Percentiles rank a stretch among this genome's conserved stretches.
These are phyloP conservation scores for Penicillium argentinense DNA, from an alignment of 495 filamentous ascomycete species.

Conservation along the genomic window DNA sequence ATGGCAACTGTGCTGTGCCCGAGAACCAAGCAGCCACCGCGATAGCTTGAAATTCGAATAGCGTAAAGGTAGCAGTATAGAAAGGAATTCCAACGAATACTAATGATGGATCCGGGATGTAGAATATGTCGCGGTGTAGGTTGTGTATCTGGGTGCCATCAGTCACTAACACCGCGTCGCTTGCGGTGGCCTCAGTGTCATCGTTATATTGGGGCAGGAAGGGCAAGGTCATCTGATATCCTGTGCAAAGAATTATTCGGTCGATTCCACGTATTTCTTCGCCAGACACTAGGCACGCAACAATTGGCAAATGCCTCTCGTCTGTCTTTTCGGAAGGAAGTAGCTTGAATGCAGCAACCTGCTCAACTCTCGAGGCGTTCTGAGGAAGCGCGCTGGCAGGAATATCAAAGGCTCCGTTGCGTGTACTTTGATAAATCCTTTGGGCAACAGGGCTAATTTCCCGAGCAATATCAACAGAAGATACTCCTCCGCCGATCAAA, in stretches of 20 bases:
- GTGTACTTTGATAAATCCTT: constrained; percentile 57
- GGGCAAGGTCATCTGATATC: constrained; percentile 61
- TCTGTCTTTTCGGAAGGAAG: constrained; percentile 25
- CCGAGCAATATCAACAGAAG: constrained; percentile 58
- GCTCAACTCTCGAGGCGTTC: constrained; percentile 49
- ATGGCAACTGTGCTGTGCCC: constrained; percentile 50
- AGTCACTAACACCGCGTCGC: constrained; percentile 55
- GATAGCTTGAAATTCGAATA: constrained; percentile 67
- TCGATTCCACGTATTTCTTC: constrained; percentile 52
- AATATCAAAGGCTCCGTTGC: constrained; percentile 58
- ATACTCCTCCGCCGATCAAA: constrained; percentile 60
- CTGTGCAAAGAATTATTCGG: constrained; percentile 59
- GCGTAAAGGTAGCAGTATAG: constrained; percentile 60
- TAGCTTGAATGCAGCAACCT: constrained; percentile 34
- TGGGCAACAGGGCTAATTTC: constrained; percentile 52
- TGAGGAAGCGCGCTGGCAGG: constrained; percentile 46
- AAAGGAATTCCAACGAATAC: constrained; percentile 62
- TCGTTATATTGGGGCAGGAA: constrained; percentile 53
- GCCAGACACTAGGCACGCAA: constrained; percentile 39
- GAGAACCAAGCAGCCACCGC: constrained; percentile 56
- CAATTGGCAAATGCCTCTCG: constrained; percentile 36
- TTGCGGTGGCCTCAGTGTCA: constrained; percentile 34
- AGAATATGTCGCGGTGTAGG: constrained; percentile 66
- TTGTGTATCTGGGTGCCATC: constrained; percentile 68
- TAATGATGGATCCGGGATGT: constrained; percentile 62